Evolutionary conservation across 495 filamentous ascomycete species (phyloP).

Genomic region (Lasiosphaeria miniovina): DNA sequence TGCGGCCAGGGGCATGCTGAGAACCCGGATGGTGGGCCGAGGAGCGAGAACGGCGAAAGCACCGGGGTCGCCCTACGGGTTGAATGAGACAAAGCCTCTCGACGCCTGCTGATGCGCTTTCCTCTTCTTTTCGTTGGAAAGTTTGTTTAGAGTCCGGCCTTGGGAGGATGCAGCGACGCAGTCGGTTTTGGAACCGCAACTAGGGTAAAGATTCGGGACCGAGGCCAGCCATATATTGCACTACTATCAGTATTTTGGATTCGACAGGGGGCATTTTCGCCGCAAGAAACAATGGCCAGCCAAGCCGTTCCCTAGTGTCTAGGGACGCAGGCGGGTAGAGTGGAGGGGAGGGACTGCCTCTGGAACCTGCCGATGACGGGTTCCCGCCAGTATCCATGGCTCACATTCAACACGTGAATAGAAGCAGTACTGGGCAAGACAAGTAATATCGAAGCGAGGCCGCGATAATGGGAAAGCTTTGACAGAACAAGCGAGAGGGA

Average conservation of each 20-base stretch:
- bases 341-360: slow-evolving; percentile 9
- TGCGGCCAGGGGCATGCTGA: slow-evolving; percentile 10
- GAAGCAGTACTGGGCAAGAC: slow-evolving; percentile 7
- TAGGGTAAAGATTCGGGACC: slow-evolving; percentile 21
- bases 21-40: slow-evolving; percentile 16
- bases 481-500: slow-evolving; percentile 6
- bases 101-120: background rate
- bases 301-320: slow-evolving; percentile 3
- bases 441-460: slow-evolving; percentile 17
- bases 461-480: slow-evolving; percentile 6
- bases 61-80: slow-evolving; percentile 1
- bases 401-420: slow-evolving; percentile 12
- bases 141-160: background rate
- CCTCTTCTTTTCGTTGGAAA: background rate
- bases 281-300: slow-evolving; percentile 12
- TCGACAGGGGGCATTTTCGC: slow-evolving; percentile 7
- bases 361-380: slow-evolving; percentile 1
- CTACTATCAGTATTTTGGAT: slow-evolving; percentile 12
- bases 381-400: slow-evolving; percentile 1
- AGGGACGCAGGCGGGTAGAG: slow-evolving; percentile 2
- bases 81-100: slow-evolving; percentile 6
- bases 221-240: slow-evolving; percentile 25
- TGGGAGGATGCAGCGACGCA: slow-evolving; percentile 5
- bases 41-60: background rate
- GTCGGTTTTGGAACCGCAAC: slow-evolving; percentile 24